Base-by-base conservation (phyloP, 2,329 filamentous ascomycete genomes). In the Neonectria coccinea region DNA sequence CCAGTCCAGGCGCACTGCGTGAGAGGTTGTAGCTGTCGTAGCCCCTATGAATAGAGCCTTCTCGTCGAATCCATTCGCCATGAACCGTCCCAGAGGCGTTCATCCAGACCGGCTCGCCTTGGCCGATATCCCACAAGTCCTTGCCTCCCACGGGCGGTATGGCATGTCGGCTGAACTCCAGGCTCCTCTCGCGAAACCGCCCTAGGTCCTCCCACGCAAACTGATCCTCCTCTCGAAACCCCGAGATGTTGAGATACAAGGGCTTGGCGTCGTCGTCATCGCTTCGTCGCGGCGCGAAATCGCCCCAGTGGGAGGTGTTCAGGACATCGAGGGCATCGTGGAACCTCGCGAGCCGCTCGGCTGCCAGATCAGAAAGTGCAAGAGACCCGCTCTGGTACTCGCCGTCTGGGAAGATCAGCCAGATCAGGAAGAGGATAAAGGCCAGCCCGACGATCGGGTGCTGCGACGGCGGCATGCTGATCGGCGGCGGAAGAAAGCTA, bases 191-290 rank as follows among this genome's bases (percentile, higher is more conserved):
- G 75, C 88, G 89, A 63, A 94, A 93, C 1, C 82, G 79, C 0
- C 83, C 82, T 22, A 97, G 81, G 62, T 93, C 84, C 36, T 90
- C 86, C 94, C 94, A 97, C 2, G 88, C 90, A 77, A 92, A 93
- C 5, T 86, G 88, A 79, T 97, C 92, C 20, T 89, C 85, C 51
- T 88, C 81, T 53, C 91, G 87, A 66, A 97, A 89, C 1, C 95
- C 95, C 2, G 92, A 92, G 56, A 97, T 81, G 71, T 93, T 93
- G 64, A 94, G 79, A 66, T 85, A 89, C 25, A 79, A 81, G 14
- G 74, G 88, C 41, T 79, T 80, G 11, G 69, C 50, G 51, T 67
- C 68, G 22, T 67, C 63, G 16, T 64, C 70, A 20, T 70, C 71
- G 16, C 77, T 72, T 44, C 69, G 62, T 10, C 71, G 75, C 11